phyloP scores from a whole-genome alignment of 306 rosid species.

The Prunus campanulata region DNA sequence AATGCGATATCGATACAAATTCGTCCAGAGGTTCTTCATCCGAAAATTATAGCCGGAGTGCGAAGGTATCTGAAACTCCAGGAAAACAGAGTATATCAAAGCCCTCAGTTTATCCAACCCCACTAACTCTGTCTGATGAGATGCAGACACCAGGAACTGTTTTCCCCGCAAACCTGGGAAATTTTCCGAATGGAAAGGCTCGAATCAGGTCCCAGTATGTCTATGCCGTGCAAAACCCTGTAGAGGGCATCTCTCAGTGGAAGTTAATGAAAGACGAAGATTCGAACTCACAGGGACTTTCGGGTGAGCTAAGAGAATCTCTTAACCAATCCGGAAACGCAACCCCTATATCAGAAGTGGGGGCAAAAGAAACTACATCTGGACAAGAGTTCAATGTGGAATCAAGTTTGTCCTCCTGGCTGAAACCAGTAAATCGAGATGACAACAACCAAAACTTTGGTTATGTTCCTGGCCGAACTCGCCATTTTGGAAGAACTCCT shows the following conservation, averaged over 20 bases:
- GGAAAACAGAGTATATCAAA: slow-evolving; percentile 48
- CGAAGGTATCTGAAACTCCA: slow-evolving; percentile 34
- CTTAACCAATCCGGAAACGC: slow-evolving; percentile 35
- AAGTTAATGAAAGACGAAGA: slow-evolving; percentile 49
- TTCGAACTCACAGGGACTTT: slow-evolving; percentile 36
- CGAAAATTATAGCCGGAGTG: slow-evolving; percentile 34
- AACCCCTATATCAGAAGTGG: slow-evolving; percentile 39
- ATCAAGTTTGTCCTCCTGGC: slow-evolving; percentile 63
- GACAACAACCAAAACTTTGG: slow-evolving; percentile 30
- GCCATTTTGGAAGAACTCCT: slow-evolving; percentile 45
- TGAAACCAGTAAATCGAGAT: slow-evolving; percentile 53
- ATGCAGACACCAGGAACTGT: slow-evolving; percentile 97
- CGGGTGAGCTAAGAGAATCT: slow-evolving; percentile 43
- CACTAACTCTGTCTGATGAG: slow-evolving; percentile 69
- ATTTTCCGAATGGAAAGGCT: slow-evolving; percentile 44
- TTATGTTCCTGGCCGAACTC: slow-evolving; percentile 22
- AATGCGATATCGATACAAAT: slow-evolving; percentile 47
- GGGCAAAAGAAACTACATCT: slow-evolving; percentile 24
- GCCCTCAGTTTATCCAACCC: slow-evolving; percentile 73
- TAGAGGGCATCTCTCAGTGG: slow-evolving; percentile 37
- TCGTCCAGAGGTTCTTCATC: slow-evolving; percentile 53
- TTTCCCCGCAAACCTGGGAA: slow-evolving; percentile 59
- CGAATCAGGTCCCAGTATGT: slow-evolving; percentile 72
- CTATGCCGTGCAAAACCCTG: slow-evolving; percentile 44
- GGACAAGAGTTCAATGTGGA: slow-evolving; percentile 49